Conservation (phyloP, 352 stramenopile species). For the Pythium diclinum region DNA sequence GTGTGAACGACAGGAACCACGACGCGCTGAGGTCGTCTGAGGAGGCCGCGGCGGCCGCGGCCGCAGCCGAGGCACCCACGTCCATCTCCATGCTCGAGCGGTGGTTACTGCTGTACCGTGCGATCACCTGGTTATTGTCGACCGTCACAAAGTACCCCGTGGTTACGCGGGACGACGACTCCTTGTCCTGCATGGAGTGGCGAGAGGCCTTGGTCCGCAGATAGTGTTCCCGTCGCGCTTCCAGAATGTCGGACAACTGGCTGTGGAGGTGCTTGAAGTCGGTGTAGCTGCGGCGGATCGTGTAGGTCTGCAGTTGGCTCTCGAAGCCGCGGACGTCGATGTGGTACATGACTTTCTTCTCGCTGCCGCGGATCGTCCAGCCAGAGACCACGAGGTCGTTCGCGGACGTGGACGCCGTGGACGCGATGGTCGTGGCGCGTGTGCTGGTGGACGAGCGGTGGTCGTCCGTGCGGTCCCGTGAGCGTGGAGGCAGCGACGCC, state of each 20-base stretch:
- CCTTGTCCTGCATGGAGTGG: background rate
- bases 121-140: background rate
- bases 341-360: slow-evolving; percentile 88
- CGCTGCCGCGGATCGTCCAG: slow-evolving; percentile 59
- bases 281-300: slow-evolving; percentile 80
- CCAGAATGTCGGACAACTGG: slow-evolving; percentile 63
- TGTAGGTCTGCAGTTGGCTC: slow-evolving; percentile 78
- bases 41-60: background rate
- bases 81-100: slow-evolving; percentile 21
- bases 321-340: slow-evolving; percentile 77
- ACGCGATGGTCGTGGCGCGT: slow-evolving; percentile 15
- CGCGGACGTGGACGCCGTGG: slow-evolving; percentile 18
- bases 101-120: slow-evolving; percentile 12
- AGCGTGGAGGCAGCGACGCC: slow-evolving; percentile 6
- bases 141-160: background rate
- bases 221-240: slow-evolving; percentile 60
- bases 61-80: background rate
- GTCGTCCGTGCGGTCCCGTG: slow-evolving; percentile 12
- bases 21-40: slow-evolving; percentile 32
- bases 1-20: slow-evolving; percentile 52
- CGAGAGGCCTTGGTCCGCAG: slow-evolving; percentile 11
- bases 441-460: slow-evolving; percentile 23
- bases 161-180: background rate
- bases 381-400: slow-evolving; percentile 67
- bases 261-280: slow-evolving; percentile 79